Evolutionary conservation across 345 rosid species (phyloP).

Genomic region (Euphorbia peplus): DNA sequence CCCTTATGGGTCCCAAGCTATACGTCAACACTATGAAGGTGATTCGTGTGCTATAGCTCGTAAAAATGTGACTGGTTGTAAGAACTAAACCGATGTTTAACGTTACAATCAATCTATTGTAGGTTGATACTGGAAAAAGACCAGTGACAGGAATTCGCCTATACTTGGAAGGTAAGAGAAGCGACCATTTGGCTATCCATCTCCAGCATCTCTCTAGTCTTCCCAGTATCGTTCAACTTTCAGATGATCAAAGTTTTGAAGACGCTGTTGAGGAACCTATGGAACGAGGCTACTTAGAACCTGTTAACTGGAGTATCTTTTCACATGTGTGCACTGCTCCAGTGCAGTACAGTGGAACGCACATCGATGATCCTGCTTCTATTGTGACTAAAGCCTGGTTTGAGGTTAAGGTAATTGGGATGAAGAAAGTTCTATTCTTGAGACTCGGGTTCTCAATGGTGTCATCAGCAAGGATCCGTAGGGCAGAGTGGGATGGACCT

Average conservation of each 20-base stretch:
- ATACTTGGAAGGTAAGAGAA: constrained; percentile 85
- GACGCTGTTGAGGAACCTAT: constrained; percentile 43
- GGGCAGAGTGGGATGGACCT: constrained; percentile 80
- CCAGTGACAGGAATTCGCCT: constrained; percentile 91
- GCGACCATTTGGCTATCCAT: constrained; percentile 83
- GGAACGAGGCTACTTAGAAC: constrained; percentile 64
- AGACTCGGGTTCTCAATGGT: constrained; percentile 82
- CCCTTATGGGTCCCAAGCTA: constrained; percentile 90
- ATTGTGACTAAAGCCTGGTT: constrained; percentile 92
- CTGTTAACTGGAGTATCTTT: constrained; percentile 90
- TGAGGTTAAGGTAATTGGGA: constrained; percentile 77
- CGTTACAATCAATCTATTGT: constrained; percentile 6
- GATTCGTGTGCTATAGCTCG: constrained; percentile 8
- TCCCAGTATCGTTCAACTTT: constrained; percentile 58
- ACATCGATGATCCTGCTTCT: constrained; percentile 60
- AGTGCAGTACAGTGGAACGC: constrained; percentile 56
- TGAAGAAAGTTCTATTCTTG: constrained; percentile 82
- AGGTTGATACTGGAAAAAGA: constrained; percentile 78
- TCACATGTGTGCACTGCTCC: constrained; percentile 93
- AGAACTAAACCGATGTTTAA: not conserved
- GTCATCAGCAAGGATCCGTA: constrained; percentile 61
- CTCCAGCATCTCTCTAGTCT: constrained; percentile 78
- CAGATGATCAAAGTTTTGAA: constrained; percentile 50
- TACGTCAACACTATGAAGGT: constrained; percentile 75
- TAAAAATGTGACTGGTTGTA: constrained; percentile 9